phyloP scores from a whole-genome alignment of 1,284 basidiomycete genomes.

The Sanghuangporus weigelae region DNA sequence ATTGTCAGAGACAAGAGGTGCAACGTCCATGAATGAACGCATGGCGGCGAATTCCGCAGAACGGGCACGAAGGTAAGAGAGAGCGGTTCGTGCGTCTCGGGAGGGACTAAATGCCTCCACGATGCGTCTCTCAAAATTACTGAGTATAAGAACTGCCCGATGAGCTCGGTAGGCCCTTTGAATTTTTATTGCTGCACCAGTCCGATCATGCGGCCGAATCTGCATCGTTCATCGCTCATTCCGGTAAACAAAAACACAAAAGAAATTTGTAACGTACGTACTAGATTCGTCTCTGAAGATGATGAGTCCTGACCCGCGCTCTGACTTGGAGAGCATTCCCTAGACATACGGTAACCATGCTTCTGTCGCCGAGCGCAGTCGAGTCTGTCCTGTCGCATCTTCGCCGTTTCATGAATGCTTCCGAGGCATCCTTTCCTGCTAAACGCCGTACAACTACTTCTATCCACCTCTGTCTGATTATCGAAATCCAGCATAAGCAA shows the following conservation, averaged over 20 bases:
- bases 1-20: not conserved
- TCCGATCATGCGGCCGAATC: not conserved
- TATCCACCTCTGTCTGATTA: not conserved
- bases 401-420: not conserved
- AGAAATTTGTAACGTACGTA: not conserved
- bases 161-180: slow-evolving; percentile 11
- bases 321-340: not conserved
- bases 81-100: not conserved
- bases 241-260: not conserved
- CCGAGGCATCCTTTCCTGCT: slow-evolving; percentile 3
- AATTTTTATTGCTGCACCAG: slow-evolving; percentile 10
- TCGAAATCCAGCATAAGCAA: not conserved
- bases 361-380: slow-evolving; percentile 7
- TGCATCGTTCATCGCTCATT: not conserved
- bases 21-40: not conserved
- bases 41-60: not conserved
- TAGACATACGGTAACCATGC: not conserved
- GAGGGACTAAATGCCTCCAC: not conserved
- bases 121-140: not conserved
- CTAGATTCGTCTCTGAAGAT: not conserved
- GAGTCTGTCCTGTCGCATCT: slow-evolving; percentile 10
- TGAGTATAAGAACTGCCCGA: not conserved
- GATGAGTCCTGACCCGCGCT: not conserved
- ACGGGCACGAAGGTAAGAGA: not conserved
- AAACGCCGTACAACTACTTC: not conserved